Conservation (phyloP, 2,329 filamentous ascomycete genomes). For the Colletotrichum gigasporum region DNA sequence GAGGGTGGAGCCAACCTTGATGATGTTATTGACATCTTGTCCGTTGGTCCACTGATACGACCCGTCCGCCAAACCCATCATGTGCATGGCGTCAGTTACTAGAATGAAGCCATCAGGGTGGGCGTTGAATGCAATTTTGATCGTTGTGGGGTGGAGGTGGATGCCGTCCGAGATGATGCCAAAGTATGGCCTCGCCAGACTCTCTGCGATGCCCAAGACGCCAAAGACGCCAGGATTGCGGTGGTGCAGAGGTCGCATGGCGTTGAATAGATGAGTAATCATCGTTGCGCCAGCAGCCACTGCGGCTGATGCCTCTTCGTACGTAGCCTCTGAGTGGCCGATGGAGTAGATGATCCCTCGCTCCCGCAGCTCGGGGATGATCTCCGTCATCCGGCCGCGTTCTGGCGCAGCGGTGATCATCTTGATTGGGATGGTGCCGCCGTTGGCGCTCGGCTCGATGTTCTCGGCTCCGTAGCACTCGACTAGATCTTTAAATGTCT, state of each 20-base stretch:
- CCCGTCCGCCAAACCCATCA: conserved; percentile 85
- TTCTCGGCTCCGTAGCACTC: conserved; percentile 79
- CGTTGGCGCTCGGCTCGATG: conserved; percentile 52
- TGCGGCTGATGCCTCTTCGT: conserved; percentile 79
- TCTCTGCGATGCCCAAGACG: conserved; percentile 75
- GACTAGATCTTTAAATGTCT: conserved; percentile 72
- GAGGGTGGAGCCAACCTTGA: conserved; percentile 78
- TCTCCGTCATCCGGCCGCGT: conserved; percentile 71
- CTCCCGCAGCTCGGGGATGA: conserved; percentile 73
- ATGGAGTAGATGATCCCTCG: conserved; percentile 80
- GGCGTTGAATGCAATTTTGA: conserved; percentile 89
- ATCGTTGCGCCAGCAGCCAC: conserved; percentile 82
- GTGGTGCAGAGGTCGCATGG: conserved; percentile 90
- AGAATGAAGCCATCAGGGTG: conserved; percentile 87
- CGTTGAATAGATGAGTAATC: conserved; percentile 95
- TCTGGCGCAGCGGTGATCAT: conserved; percentile 92
- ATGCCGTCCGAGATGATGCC: conserved; percentile 92
- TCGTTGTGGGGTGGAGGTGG: conserved; percentile 86
- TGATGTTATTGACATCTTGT: conserved; percentile 63
- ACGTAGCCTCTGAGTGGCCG: conserved; percentile 88
- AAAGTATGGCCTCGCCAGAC: conserved; percentile 75
- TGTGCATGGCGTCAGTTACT: conserved; percentile 91
- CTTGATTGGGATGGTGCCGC: conserved; percentile 63
- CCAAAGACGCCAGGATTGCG: conserved; percentile 92
- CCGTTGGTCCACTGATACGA: conserved; percentile 88